Base-by-base conservation (phyloP, 148 eudicot species). In the Limonium bicolor region DNA sequence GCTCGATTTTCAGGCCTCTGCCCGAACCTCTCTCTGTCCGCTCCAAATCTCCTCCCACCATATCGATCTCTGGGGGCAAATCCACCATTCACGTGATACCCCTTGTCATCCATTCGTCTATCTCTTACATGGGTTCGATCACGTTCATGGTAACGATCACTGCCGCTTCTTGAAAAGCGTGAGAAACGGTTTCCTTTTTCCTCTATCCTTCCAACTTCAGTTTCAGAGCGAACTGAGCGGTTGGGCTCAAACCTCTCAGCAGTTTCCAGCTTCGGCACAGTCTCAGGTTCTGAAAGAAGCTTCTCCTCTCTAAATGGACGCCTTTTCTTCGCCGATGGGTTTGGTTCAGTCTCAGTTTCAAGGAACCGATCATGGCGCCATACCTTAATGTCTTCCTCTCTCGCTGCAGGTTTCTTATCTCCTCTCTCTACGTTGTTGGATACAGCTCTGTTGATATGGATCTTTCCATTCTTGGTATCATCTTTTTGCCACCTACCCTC, bases 281-380 rank as follows among this genome's bases (percentile, higher is more conserved):
- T 67, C 15, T 24, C 44, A 48, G 65, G 41, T 12, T 71, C 73
- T 5, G 64, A 45, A 4, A 72, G 66, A 20, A 52, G 46, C 62
- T 88, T 88, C 56, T 76, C 72, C 73, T 88, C 97, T 26, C 81
- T 72, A 43, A 88, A 88, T 30, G 77, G 63, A 14, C 81, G 92
- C 52, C 94, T 74, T 54, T 75, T 88, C 65, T 65, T 76, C 22
- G 57, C 46, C 28, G 70, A 64, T 17, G 63, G 82, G 22, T 53
- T 64, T 25, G 38, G 58, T 47, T 72, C 71, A 31, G 41, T 51
- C 41, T 73, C 73, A 41, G 46, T 55, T 61, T 77, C 65, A 34
- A 37, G 33, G 54, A 63, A 80, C 36, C 63, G 56, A 50, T 88
- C 86, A 50, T 79, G 86, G 44, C 75, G 68, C 85, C 83, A 71